Percentiles rank a stretch among this genome's conserved stretches.
phyloP scores from a whole-genome alignment of 305 asterid species.

The Fraxinus xanthoxyloides region DNA sequence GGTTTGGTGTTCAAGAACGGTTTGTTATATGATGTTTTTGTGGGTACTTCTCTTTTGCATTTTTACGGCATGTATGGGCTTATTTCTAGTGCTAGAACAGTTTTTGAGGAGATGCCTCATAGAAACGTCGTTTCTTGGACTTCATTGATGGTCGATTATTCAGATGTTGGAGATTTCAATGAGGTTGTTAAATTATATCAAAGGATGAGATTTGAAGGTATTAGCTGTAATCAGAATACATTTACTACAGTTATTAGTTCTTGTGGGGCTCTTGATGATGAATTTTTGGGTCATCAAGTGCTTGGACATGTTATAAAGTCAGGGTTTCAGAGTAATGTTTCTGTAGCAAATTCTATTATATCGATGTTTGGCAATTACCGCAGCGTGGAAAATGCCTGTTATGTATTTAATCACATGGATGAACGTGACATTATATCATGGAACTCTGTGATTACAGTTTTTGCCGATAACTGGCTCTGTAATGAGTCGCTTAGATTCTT shows the following conservation, averaged over 20 bases:
- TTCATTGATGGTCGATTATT: constrained; percentile 69
- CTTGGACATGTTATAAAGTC: constrained; percentile 67
- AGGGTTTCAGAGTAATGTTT: constrained; percentile 57
- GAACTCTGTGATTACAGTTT: constrained; percentile 79
- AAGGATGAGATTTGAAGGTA: constrained; percentile 59
- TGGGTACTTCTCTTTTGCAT: constrained; percentile 76
- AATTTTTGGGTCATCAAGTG: constrained; percentile 70
- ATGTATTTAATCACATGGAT: constrained; percentile 54
- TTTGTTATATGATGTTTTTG: constrained; percentile 51
- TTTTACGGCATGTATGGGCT: constrained; percentile 70
- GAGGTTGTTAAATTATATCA: constrained; percentile 48
- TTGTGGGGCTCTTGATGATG: constrained; percentile 68
- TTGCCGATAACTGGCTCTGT: constrained; percentile 41
- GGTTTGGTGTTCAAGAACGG: constrained; percentile 67
- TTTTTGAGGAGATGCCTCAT: constrained; percentile 69
- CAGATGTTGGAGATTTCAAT: constrained; percentile 43
- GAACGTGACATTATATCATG: constrained; percentile 70
- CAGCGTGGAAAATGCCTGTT: constrained; percentile 41
- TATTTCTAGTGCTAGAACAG: constrained; percentile 41
- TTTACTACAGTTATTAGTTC: constrained; percentile 67
- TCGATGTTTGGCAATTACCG: constrained; percentile 59
- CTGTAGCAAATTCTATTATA: constrained; percentile 73
- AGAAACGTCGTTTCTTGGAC: constrained; percentile 93
- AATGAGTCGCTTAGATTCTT: constrained; percentile 54
- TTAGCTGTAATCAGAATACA: constrained; percentile 61